Evolutionary conservation across 2,329 filamentous ascomycete species (phyloP), one percentile per base, ranked within the genome.

Genomic region (Hirsutella rhossiliensis): DNA sequence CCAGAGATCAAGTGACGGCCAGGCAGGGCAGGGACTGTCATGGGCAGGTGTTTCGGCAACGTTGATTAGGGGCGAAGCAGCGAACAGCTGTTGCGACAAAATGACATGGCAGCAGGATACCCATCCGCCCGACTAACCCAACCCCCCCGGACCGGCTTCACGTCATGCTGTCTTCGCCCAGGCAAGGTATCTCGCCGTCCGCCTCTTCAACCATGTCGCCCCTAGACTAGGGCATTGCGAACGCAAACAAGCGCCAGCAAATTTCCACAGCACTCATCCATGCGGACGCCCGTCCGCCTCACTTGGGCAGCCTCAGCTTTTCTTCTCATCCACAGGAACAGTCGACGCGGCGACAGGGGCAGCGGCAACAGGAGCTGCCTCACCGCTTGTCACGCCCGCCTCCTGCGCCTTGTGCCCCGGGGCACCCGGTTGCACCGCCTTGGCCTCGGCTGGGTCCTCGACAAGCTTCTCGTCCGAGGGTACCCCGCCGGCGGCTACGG

Each of bases 321-420:
- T 37, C 15, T 18, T 37, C 2, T 37, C 34, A 11, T 17, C 34
- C 34, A 18, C 15, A n/a, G 34, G 9, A n/a, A 17, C 34, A 37
- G 34, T 17, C 13, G 34, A 11, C 13, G 34, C 18, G 18, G 34
- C 15, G 11, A 27, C 18, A 12, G 9, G 23, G 29, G n/a, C 36
- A 11, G 40, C 23, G 23, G 40, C 19, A n/a, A n/a, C n/a, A 5
- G 44, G 19, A 13, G 40, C 41, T 11, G 40, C 60, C 57, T 28
- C 50, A 18, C 48, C 53, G 29, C 55, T 55, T 20, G 60, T 67
- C 36, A 75, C 63, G 6, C 72, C 72, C 5, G 66, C 65, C 48
- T 75, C 31, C 42, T 51, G 71, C 29, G 44, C 50, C 48, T 47
- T 47, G 37, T 48, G 48, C 28, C 41, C 44, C 20, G 45, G 42